Conservation (phyloP, 306 rosid genomes). For the Trifolium dubium region DNA sequence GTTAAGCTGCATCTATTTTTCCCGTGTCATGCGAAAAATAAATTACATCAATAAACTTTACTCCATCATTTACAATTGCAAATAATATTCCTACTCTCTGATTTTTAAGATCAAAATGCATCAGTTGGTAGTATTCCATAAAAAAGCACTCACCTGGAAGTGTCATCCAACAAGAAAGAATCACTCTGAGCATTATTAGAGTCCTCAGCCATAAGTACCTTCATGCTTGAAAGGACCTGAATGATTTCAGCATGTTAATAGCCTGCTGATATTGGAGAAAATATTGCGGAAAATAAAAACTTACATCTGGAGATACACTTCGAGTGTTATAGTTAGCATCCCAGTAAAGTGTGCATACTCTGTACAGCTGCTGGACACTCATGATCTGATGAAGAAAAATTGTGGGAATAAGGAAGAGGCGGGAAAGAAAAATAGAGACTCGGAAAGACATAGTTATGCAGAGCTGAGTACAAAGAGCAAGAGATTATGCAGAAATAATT, state of each 20-base stretch:
- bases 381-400: constrained; percentile 64
- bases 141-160: constrained; percentile 72
- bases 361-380: constrained; percentile 97
- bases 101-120: constrained; percentile 32
- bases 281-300: constrained; percentile 36
- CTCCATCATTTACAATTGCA: neutral
- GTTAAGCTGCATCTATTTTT: constrained; percentile 23
- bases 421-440: constrained; percentile 15
- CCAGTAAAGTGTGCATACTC: constrained; percentile 98
- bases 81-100: constrained; percentile 5
- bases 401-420: constrained; percentile 14
- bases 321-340: constrained; percentile 97
- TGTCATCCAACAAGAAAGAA: constrained; percentile 98
- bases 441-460: constrained; percentile 6
- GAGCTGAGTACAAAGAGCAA: constrained; percentile 15
- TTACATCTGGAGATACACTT: constrained; percentile 91
- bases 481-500: constrained; percentile 33
- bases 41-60: constrained; percentile 16
- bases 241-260: constrained; percentile 38
- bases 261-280: constrained; percentile 26
- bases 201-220: constrained; percentile 98
- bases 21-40: constrained; percentile 23
- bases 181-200: constrained; percentile 89
- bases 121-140: constrained; percentile 28
- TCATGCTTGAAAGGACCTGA: constrained; percentile 97